Evolutionary conservation across 164 flowering plant genomes (phyloP), one percentile per base, ranked within the genome.

Genomic region (Tinospora cordifolia): DNA sequence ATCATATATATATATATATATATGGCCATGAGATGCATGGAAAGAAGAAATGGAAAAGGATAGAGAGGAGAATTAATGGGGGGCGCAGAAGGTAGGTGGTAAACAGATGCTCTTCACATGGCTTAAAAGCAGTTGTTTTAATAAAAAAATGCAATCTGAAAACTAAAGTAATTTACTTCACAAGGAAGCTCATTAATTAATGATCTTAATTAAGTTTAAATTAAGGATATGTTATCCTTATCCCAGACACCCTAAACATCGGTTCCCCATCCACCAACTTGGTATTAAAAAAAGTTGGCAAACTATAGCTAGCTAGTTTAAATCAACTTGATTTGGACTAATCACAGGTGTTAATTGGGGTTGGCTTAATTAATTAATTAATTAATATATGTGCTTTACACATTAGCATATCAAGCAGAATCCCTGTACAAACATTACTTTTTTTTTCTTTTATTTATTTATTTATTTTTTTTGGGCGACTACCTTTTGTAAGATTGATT

Each of bases 221-320:
- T n/a, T 36, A 64, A n/a, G 46, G 67, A 8, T n/a, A n/a, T 64
- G 67, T 38, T 34, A 64, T 64, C 47, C 25, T 64, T 64, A 64
- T 64, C 67, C 67, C 67, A 64, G 67, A 64, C 67, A 64, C 44
- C 67, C 2, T 10, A 36, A 38, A 7, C 67, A 36, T 24, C 38
- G 40, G 67, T 38, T 64, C 41, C 67, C 67, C 67, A 38, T 36
- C 24, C 21, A 19, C 67, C 24, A 64, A 3, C 47, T 64, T 64
- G 40, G 24, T 64, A 14, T 10, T 63, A 3, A 27, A 12, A 0
- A 30, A 15, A 13, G 27, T 10, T 26, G 30, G 10, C n/a, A 64
- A n/a, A 9, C 10, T n/a, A n/a, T n/a, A n/a, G n/a, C n/a, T n/a
- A n/a, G n/a, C 21, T 36, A 40, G 30, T 27, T 62, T 27, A 13